phyloP scores from a whole-genome alignment of 73 alveolate genomes.

The Symbiodinium natans region DNA sequence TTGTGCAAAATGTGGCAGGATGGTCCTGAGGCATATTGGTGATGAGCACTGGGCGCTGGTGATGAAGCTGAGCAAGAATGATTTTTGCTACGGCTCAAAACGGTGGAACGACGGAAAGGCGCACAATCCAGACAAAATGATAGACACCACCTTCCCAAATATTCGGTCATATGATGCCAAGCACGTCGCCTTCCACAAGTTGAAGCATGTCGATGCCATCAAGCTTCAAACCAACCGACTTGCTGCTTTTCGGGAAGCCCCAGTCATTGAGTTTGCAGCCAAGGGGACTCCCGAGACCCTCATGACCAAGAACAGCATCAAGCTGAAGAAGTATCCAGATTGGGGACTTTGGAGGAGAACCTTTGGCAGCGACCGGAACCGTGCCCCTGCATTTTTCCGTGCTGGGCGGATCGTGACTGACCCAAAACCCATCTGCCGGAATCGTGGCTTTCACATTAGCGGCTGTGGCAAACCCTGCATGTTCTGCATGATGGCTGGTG shows the following conservation, averaged over 20 bases:
- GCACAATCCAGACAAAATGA: neutral
- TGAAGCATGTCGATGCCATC: slow-evolving; percentile 1
- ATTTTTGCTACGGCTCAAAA: slow-evolving; percentile 19
- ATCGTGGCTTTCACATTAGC: neutral
- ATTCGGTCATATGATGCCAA: neutral
- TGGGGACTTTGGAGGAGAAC: neutral
- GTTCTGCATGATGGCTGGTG: slow-evolving; percentile 31
- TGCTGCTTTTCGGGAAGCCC: neutral
- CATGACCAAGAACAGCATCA: slow-evolving; percentile 59
- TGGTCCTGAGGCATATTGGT: neutral
- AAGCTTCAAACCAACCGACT: neutral
- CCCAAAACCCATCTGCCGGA: slow-evolving; percentile 16
- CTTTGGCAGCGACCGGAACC: slow-evolving; percentile 7
- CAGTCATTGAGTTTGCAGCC: neutral
- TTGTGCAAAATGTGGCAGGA: neutral
- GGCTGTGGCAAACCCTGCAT: slow-evolving; percentile 29
- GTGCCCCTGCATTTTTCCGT: slow-evolving; percentile 5
- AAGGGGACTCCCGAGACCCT: slow-evolving; percentile 52
- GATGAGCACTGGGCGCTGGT: neutral
- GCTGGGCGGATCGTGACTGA: slow-evolving; percentile 15
- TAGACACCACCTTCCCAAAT: neutral
- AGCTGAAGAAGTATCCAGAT: neutral
- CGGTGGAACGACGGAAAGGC: neutral
- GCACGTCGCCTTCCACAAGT: slow-evolving; percentile 3
- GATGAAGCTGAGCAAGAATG: neutral